Conservation (phyloP, 768 basidiomycete genomes). For the Amanita polypyramis region DNA sequence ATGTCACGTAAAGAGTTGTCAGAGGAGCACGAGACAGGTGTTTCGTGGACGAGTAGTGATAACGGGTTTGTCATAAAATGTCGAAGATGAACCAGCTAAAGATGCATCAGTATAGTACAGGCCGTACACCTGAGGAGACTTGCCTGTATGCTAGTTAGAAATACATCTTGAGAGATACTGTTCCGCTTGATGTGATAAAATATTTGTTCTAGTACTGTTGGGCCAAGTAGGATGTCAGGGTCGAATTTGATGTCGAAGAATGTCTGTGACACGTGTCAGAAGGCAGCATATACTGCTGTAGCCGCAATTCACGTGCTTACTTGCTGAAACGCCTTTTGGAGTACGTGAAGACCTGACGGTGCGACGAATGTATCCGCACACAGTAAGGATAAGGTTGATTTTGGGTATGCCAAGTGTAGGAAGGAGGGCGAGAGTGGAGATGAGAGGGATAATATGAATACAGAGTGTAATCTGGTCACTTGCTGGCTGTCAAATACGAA, state of each 20-base stretch:
- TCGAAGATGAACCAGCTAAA: conserved; percentile 4
- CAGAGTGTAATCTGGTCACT: conserved; percentile 43
- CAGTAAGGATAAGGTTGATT: conserved; percentile 46
- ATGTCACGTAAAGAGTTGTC: neutral
- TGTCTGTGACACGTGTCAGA: conserved; percentile 9
- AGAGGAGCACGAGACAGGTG: neutral
- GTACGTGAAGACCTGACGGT: conserved; percentile 33
- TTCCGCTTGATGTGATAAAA: conserved; percentile 47
- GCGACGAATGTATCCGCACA: conserved; percentile 41
- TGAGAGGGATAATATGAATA: conserved; percentile 54
- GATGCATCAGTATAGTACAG: neutral
- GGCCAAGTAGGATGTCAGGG: conserved; percentile 53
- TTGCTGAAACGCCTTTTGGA: conserved; percentile 46
- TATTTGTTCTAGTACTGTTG: conserved; percentile 42
- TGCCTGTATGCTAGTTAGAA: conserved; percentile 56
- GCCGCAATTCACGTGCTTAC: conserved; percentile 20
- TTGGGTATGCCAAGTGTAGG: conserved; percentile 49
- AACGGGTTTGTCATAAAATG: conserved; percentile 6
- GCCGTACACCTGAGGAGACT: conserved; percentile 3
- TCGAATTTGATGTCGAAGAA: conserved; percentile 59
- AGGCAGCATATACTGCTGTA: neutral
- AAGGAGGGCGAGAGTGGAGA: conserved; percentile 48
- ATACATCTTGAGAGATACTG: conserved; percentile 43
- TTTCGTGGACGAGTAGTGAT: conserved; percentile 1
- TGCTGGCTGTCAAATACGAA: conserved; percentile 32